Evolutionary conservation across 2,329 filamentous ascomycete genomes (phyloP).

Genomic region (Venturia pyrina): DNA sequence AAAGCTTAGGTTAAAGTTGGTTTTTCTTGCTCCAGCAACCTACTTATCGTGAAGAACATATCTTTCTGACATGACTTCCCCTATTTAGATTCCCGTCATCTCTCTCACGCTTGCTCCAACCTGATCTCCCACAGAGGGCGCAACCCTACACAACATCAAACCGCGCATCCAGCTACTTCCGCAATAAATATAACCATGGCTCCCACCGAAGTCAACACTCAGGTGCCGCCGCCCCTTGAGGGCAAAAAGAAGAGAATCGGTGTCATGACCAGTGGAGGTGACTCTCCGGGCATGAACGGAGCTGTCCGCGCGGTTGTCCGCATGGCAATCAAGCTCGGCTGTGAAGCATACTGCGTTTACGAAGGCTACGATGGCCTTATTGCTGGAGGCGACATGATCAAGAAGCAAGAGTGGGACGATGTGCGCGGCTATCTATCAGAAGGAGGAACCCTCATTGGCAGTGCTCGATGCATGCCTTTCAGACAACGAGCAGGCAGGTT

Average conservation of each 20-base stretch:
- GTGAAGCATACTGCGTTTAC: conserved; percentile 47
- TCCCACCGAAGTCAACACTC: not conserved
- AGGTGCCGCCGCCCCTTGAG: conserved; percentile 10
- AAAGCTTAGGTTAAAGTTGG: not conserved
- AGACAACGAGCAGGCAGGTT: conserved; percentile 79
- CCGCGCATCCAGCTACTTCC: not conserved
- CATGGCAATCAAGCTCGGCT: conserved; percentile 70
- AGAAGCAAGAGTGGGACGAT: conserved; percentile 81
- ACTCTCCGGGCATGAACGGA: conserved; percentile 91
- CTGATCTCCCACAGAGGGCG: not conserved
- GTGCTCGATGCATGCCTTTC: conserved; percentile 85
- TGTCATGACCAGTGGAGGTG: conserved; percentile 89
- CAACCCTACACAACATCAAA: not conserved
- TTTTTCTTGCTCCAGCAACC: not conserved
- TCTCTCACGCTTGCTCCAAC: not conserved
- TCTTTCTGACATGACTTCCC: not conserved
- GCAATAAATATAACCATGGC: not conserved
- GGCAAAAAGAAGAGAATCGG: conserved; percentile 58
- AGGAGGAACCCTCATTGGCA: conserved; percentile 92
- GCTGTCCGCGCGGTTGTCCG: conserved; percentile 84
- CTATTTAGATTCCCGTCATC: not conserved
- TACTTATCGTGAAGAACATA: not conserved
- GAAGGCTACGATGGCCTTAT: conserved; percentile 97
- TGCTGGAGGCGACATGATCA: conserved; percentile 77
- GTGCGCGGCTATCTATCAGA: conserved; percentile 90